Base-by-base conservation (phyloP, 345 rosid species). In the Populus simonii region DNA sequence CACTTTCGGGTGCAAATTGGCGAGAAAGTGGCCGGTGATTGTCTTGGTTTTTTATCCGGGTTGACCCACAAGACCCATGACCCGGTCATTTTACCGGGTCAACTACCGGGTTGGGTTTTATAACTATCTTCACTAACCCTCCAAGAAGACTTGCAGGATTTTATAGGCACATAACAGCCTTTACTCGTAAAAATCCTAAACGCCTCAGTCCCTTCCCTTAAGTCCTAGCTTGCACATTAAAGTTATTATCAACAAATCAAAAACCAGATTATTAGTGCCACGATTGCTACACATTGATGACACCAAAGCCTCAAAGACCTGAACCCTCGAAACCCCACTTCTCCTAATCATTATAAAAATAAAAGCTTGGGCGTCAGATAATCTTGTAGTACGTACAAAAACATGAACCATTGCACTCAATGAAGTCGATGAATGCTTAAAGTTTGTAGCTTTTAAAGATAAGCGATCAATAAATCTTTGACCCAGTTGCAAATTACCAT, bases 281-380 rank as follows among this genome's bases (percentile, higher is more conserved):
- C 86, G 80, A 41, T 73, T 87, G 57, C 76, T 33, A 27, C 74
- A 39, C 43, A 23, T 41, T 77, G 87, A 83, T 0, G 85, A 80
- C 68, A 87, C 63, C 84, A 94, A 86, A 9, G 91, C 84, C 70
- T 81, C 87, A 39, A 92, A 88, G 71, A 89, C 71, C 82, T 87
- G 92, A 57, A 59, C 73, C 17, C 90, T 90, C 2, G 93, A 85
- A 75, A 87, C 94, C 22, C 94, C 90, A 68, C 94, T 94, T 63
- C 88, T 90, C 78, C 97, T 88, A 70, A 91, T 82, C 96, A 92
- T 92, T 82, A 90, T 85, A 78, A 92, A 94, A 72, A 92, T 70
- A 87, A 88, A 81, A 76, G 86, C 80, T 76, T 92, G 98, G 3
- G 97, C 97, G 67, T 94, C 93, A 0, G 96, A 90, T 49, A 87